Evolutionary conservation across 78 protist species (phyloP).

Genomic region (Speleostelium caveatum): DNA sequence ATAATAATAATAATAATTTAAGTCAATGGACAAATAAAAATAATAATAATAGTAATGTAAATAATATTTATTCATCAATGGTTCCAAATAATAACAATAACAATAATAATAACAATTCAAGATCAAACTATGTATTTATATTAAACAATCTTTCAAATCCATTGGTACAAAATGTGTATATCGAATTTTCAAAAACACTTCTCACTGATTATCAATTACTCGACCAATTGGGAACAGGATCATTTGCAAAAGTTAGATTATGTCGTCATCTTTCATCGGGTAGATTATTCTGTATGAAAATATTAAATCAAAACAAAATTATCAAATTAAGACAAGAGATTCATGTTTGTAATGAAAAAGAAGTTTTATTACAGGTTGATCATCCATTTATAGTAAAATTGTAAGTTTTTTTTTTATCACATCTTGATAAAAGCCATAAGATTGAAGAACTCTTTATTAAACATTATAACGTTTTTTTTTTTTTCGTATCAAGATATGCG

Average conservation of each 20-base stretch:
- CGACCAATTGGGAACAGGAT: conserved; percentile 64
- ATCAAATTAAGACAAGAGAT: conserved; percentile 60
- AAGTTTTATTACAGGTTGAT: conserved; percentile 29
- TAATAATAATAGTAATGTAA: too few species aligned
- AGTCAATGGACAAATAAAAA: too few species aligned
- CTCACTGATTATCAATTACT: conserved; percentile 44
- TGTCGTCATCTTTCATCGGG: conserved; percentile 34
- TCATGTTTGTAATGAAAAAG: conserved; percentile 75
- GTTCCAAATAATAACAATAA: background rate
- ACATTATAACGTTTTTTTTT: too few species aligned
- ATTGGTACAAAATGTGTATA: background rate
- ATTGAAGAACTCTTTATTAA: background rate
- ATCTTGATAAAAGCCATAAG: too few species aligned
- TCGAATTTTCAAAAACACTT: background rate
- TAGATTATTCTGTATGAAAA: conserved; percentile 73
- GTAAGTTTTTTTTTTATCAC: conserved; percentile 14
- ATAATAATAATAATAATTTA: background rate
- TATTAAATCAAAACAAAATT: conserved; percentile 64
- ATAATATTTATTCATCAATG: too few species aligned
- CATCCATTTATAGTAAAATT: conserved; percentile 75
- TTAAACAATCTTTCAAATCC: background rate
- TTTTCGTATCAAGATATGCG: conserved; percentile 7
- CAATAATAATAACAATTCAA: background rate
- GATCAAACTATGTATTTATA: background rate
- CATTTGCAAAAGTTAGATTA: conserved; percentile 71